These are phyloP conservation scores for Litchi chinensis DNA, from an alignment of 345 rosid species.

Conservation along the genomic window DNA sequence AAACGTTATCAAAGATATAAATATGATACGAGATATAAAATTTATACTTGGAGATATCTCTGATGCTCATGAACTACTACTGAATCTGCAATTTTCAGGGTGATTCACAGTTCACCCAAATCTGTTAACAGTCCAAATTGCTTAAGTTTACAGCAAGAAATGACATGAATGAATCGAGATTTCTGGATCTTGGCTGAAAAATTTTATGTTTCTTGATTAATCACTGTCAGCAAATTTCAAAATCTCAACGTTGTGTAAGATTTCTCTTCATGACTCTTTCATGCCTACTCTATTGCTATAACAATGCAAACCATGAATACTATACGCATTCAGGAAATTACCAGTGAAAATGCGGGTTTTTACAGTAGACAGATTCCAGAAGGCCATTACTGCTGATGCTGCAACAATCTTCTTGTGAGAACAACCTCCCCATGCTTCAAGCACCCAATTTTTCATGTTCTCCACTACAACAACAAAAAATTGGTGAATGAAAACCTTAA, in stretches of 20 bases:
- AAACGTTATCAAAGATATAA: no score
- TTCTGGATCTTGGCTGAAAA: neutral
- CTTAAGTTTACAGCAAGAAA: neutral
- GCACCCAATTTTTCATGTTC: slow-evolving; percentile 38
- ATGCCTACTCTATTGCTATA: neutral
- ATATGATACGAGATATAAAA: neutral
- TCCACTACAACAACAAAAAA: slow-evolving; percentile 46
- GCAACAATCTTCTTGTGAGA: slow-evolving; percentile 88
- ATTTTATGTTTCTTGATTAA: neutral
- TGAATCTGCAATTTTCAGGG: neutral
- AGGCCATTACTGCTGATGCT: slow-evolving; percentile 72
- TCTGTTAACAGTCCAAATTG: neutral
- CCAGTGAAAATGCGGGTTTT: slow-evolving; percentile 84
- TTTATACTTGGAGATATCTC: neutral
- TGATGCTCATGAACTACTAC: neutral
- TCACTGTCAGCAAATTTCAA: neutral
- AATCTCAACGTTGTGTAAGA: neutral
- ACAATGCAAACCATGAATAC: neutral
- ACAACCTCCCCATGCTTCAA: slow-evolving; percentile 75
- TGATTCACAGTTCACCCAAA: neutral
- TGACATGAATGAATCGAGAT: neutral
- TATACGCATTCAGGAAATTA: slow-evolving; percentile 18
- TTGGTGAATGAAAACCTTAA: slow-evolving; percentile 16
- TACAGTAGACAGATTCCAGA: slow-evolving; percentile 86
- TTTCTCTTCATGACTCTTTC: neutral